Evolutionary conservation across 441 rosid species (phyloP).

Genomic region (Capsella rubella): DNA sequence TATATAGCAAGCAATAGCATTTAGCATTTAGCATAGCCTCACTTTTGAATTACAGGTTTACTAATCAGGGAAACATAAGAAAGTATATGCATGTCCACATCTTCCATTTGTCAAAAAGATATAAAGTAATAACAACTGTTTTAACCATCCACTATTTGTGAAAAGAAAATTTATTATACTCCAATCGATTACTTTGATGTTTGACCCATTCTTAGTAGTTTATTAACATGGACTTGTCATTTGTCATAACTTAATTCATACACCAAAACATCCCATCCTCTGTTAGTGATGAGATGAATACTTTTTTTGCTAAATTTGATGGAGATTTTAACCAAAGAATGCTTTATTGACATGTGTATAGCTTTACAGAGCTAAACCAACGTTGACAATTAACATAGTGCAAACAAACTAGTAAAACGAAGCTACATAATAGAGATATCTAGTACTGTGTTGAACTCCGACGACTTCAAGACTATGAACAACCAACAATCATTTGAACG

Average conservation of each 20-base stretch:
- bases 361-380: too few relatives aligned
- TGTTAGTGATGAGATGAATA: neutral
- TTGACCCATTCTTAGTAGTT: neutral
- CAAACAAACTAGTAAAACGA: too few relatives aligned
- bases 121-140: neutral
- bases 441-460: too few relatives aligned
- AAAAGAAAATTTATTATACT: neutral
- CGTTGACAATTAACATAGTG: too few relatives aligned
- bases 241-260: neutral
- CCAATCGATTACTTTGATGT: conserved; percentile 3
- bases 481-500: neutral
- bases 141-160: neutral
- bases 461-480: neutral
- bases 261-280: conserved; percentile 1
- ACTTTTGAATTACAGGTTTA: neutral
- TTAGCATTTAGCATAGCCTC: neutral
- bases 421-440: too few relatives aligned
- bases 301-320: too few relatives aligned
- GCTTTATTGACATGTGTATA: too few relatives aligned
- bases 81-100: conserved; percentile 20
- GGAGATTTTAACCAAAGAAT: too few relatives aligned
- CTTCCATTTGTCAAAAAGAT: neutral
- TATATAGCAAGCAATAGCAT: neutral
- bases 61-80: neutral
- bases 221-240: conserved; percentile 11